These are phyloP conservation scores for Chytriomyces confervae DNA, from an alignment of 192 early-diverging fungal species.

Conservation along the genomic window DNA sequence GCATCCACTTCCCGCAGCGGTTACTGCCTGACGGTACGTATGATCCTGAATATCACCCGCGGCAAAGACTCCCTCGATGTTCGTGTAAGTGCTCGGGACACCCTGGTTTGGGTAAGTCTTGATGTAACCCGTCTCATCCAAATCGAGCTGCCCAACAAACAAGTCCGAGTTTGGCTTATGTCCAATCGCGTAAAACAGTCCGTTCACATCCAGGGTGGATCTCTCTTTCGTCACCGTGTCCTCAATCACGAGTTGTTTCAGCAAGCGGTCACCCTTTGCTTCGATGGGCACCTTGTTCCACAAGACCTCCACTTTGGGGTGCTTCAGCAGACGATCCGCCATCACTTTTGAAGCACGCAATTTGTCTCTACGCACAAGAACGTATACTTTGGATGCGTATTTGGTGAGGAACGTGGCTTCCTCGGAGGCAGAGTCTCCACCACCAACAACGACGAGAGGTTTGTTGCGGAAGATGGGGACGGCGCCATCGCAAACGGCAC, in stretches of 20 bases:
- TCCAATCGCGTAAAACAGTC: slow-evolving; percentile 98
- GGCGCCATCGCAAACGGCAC: slow-evolving; percentile 98
- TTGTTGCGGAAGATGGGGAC: slow-evolving; percentile 97
- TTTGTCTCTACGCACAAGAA: slow-evolving; percentile 92
- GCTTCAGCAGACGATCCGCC: slow-evolving; percentile 80
- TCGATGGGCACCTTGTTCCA: slow-evolving; percentile 88
- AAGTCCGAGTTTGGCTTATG: slow-evolving; percentile 73
- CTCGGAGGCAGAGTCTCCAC: slow-evolving; percentile 72
- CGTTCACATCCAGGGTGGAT: slow-evolving; percentile 74
- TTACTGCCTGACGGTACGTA: slow-evolving; percentile 96
- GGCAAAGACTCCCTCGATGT: slow-evolving; percentile 92
- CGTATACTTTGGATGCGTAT: slow-evolving; percentile 93
- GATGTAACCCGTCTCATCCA: slow-evolving; percentile 92
- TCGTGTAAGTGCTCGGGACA: slow-evolving; percentile 81
- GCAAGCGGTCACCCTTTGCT: slow-evolving; percentile 85
- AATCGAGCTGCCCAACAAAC: slow-evolving; percentile 67
- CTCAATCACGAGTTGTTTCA: slow-evolving; percentile 74
- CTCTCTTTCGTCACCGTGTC: slow-evolving; percentile 77
- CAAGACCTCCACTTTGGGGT: slow-evolving; percentile 92
- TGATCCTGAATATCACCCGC: slow-evolving; percentile 98
- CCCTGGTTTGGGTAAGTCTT: slow-evolving; percentile 65
- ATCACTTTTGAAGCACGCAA: slow-evolving; percentile 98
- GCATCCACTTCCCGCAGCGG: slow-evolving; percentile 90
- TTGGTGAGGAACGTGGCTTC: slow-evolving; percentile 97
- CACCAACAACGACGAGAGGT: slow-evolving; percentile 93